These are phyloP conservation scores for Microglena sp. DNA, from an alignment of 139 green algal species.

Conservation along the genomic window DNA sequence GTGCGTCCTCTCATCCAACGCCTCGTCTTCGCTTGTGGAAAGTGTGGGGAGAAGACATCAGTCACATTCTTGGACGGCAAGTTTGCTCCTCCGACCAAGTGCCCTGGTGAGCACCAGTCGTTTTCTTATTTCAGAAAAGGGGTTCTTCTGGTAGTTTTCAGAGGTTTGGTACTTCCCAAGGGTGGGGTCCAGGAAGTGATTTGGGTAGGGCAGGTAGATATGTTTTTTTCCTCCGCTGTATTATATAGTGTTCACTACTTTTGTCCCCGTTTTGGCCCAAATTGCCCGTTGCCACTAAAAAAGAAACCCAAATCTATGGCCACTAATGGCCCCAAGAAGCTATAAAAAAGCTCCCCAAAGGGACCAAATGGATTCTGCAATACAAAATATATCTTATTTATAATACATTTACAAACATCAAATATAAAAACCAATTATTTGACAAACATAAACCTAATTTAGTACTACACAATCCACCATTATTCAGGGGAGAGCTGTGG, in stretches of 20 bases:
- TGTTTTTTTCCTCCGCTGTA: background rate
- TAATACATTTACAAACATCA: no score
- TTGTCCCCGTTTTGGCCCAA: no score
- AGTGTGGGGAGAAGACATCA: background rate
- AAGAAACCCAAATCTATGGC: no score
- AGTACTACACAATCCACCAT: background rate
- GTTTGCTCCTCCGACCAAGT: conserved; percentile 47
- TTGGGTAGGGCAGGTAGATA: background rate
- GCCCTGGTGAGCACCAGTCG: conserved; percentile 23
- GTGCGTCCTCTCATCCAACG: background rate
- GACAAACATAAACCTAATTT: no score
- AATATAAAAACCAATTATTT: no score
- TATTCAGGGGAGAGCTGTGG: conserved; percentile 48
- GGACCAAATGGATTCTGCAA: no score
- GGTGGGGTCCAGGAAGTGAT: background rate
- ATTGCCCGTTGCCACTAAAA: no score
- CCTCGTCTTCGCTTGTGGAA: background rate
- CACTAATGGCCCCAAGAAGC: no score
- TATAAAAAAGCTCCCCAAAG: no score
- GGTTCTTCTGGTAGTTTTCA: background rate
- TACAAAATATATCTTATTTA: no score
- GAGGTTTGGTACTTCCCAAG: background rate
- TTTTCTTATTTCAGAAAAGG: background rate
- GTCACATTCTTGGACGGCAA: conserved; percentile 29
- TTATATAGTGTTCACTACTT: background rate